Conservation (phyloP, 805 yeast genomes). For the Candida broadrunensis region DNA sequence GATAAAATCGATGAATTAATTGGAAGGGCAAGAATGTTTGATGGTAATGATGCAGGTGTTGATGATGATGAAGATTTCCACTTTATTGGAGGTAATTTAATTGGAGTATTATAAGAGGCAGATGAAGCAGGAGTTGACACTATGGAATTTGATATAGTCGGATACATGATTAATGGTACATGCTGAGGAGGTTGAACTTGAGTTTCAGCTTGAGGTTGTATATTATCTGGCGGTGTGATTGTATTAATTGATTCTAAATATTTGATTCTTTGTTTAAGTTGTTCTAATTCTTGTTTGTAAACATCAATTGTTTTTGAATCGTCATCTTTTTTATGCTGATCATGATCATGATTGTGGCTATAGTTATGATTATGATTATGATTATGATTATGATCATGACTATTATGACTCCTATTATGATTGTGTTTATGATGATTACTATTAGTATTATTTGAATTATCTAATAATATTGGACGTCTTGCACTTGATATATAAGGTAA, state of each 20-base stretch:
- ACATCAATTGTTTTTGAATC: not conserved
- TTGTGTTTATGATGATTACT: not conserved
- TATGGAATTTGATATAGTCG: too few relatives aligned
- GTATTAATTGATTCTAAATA: conserved; percentile 8
- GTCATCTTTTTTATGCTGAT: not conserved
- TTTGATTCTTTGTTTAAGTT: conserved; percentile 11
- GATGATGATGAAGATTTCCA: not conserved
- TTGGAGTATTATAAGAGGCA: not conserved
- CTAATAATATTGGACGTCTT: conserved; percentile 11
- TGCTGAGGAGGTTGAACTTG: too few relatives aligned
- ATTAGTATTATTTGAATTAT: not conserved
- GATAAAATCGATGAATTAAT: not conserved
- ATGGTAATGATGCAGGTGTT: not conserved
- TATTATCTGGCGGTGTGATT: not conserved
- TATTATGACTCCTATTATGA: not conserved
- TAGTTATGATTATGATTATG: not conserved
- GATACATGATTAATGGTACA: too few relatives aligned
- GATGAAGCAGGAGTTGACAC: not conserved
- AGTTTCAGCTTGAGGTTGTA: too few relatives aligned
- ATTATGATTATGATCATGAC: not conserved
- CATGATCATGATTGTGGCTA: too few relatives aligned
- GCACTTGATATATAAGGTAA: conserved; percentile 14
- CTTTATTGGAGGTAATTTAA: not conserved
- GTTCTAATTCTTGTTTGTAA: conserved; percentile 9
- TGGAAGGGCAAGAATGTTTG: too few relatives aligned